Percentiles rank a stretch among this genome's conserved stretches.
These are phyloP conservation scores for Diaporthe vexans DNA, from an alignment of 2,329 filamentous ascomycete species.

Conservation along the genomic window DNA sequence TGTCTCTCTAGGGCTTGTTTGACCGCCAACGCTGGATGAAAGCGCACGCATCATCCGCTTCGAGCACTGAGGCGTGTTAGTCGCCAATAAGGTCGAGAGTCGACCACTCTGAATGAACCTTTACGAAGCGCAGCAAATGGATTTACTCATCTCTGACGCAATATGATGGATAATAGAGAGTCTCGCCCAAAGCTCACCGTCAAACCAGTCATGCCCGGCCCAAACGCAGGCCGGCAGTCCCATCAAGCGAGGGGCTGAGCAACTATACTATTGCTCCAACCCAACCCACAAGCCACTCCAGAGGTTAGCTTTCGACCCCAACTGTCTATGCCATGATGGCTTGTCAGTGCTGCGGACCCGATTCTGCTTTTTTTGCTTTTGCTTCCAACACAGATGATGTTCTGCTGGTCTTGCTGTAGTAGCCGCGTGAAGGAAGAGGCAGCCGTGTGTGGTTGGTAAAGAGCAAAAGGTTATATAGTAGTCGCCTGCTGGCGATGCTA, in stretches of 20 bases:
- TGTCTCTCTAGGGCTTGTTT: slow-evolving; percentile 3
- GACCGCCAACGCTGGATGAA: neutral
- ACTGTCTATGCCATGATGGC: neutral
- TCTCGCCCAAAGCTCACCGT: neutral
- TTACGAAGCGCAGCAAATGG: slow-evolving; percentile 18
- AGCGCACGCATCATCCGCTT: neutral
- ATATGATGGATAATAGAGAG: neutral
- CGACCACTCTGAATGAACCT: neutral
- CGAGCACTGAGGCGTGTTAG: slow-evolving; percentile 5
- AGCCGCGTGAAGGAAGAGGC: slow-evolving; percentile 25
- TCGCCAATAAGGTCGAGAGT: neutral
- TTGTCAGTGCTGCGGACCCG: slow-evolving; percentile 10
- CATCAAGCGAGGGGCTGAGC: slow-evolving; percentile 33
- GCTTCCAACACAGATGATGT: slow-evolving; percentile 5
- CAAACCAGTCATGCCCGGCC: neutral
- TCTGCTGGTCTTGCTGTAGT: neutral
- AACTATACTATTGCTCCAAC: slow-evolving; percentile 8
- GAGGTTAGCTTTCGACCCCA: slow-evolving; percentile 6
- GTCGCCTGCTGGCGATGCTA: neutral
- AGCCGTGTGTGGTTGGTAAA: neutral
- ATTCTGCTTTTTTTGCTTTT: neutral
- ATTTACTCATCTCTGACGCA: neutral
- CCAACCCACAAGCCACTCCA: slow-evolving; percentile 15
- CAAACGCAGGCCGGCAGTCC: neutral
- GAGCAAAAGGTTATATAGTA: neutral